These are phyloP conservation scores for Ananas comosus DNA, from an alignment of 176 grass and related monocot genomes.

Conservation along the genomic window DNA sequence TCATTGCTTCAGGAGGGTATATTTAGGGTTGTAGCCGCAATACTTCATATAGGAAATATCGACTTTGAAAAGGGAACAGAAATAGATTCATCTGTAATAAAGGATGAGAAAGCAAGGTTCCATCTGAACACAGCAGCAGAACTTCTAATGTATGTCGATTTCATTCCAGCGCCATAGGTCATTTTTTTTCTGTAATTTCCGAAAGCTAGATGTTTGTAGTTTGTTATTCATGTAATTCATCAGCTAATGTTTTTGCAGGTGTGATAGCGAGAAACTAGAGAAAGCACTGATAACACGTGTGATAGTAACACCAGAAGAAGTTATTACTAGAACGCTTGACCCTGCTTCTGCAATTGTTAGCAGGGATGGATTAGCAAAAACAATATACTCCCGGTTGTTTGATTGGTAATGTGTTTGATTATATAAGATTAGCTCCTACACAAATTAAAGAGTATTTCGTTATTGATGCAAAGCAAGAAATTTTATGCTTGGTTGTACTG, in stretches of 20 bases:
- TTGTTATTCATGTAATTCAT: background rate
- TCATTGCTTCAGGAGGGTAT: constrained; percentile 65
- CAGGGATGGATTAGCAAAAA: constrained; percentile 97
- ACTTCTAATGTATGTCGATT: constrained; percentile 64
- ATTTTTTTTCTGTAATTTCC: constrained; percentile 17
- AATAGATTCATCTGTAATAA: constrained; percentile 83
- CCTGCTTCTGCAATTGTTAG: constrained; percentile 84
- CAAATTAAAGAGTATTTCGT: background rate
- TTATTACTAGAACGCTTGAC: constrained; percentile 98
- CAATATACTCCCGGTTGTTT: constrained; percentile 92
- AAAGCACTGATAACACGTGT: constrained; percentile 88
- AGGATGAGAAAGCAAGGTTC: constrained; percentile 87
- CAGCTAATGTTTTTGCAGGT: constrained; percentile 54
- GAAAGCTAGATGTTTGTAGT: background rate
- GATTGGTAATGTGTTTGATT: constrained; percentile 55
- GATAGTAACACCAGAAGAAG: constrained; percentile 98
- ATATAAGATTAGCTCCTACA: background rate
- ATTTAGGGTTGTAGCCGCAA: constrained; percentile 89
- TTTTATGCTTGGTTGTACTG: constrained; percentile 19
- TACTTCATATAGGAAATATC: constrained; percentile 99
- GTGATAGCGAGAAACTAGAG: constrained; percentile 72
- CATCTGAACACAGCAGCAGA: constrained; percentile 84
- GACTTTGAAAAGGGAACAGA: constrained; percentile 78
- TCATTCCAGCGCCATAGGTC: background rate
- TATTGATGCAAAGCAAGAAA: background rate